Conservation (phyloP, 1,284 basidiomycete species). For the Caloboletus inedulis region DNA sequence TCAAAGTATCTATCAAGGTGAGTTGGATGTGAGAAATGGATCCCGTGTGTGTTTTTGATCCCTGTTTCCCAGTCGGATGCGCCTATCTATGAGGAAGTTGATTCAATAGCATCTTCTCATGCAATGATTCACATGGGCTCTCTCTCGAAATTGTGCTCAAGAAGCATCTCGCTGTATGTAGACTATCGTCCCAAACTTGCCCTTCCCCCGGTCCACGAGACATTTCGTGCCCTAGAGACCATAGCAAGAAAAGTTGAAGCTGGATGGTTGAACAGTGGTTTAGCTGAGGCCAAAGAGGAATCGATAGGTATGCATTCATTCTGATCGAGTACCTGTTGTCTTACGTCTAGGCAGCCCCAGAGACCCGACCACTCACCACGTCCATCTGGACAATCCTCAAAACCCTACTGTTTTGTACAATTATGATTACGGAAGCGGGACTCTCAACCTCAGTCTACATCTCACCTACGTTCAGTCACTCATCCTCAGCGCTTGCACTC, state of each 20-base stretch:
- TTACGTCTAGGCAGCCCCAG: slow-evolving; percentile 32
- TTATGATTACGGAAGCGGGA: slow-evolving; percentile 66
- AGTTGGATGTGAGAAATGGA: slow-evolving; percentile 10
- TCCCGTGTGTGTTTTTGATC: not conserved
- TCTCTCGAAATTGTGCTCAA: slow-evolving; percentile 50
- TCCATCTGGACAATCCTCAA: slow-evolving; percentile 64
- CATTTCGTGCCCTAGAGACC: slow-evolving; percentile 39
- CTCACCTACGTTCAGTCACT: slow-evolving; percentile 29
- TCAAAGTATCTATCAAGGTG: slow-evolving; percentile 37
- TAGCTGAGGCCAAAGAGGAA: slow-evolving; percentile 37
- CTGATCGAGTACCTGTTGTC: not conserved
- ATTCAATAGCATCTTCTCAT: slow-evolving; percentile 40
- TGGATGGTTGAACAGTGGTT: slow-evolving; percentile 50
- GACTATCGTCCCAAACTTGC: slow-evolving; percentile 47
- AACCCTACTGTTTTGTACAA: slow-evolving; percentile 61
- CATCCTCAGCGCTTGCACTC: slow-evolving; percentile 47
- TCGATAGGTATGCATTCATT: slow-evolving; percentile 37
- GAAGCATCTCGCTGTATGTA: slow-evolving; percentile 44
- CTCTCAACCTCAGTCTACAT: slow-evolving; percentile 54
- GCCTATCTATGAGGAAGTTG: slow-evolving; percentile 36
- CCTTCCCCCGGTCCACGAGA: slow-evolving; percentile 42
- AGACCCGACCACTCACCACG: slow-evolving; percentile 43
- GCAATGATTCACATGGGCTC: slow-evolving; percentile 49
- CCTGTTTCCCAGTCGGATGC: slow-evolving; percentile 19
- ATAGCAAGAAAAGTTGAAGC: slow-evolving; percentile 45